Base-by-base conservation (phyloP, 495 filamentous ascomycete genomes). In the Xylaria telfairii region DNA sequence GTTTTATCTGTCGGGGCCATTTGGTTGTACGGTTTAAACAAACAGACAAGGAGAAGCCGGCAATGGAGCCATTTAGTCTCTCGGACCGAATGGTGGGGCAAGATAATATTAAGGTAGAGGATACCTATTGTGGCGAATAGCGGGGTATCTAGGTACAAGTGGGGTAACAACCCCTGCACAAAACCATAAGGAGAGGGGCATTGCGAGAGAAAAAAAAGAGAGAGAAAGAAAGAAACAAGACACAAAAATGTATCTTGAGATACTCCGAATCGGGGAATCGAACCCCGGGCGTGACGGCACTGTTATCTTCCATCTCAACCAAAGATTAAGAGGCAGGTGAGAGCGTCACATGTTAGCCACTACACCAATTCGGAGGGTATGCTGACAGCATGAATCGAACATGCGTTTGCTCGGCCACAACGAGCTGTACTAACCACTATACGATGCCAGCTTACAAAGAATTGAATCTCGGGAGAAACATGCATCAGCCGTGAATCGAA, bases 401-500 rank as follows among this genome's bases (percentile, higher is more conserved):
- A 57, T 57, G 53, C 53, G 53, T 57, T 57, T 57, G 53, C 53
- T 57, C 53, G 53, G 53, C 53, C 53, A 57, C 53, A 57, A 57
- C 53, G 53, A 57, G 53, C 53, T 57, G 53, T 57, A 57, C 53
- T 57, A 57, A 57, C 53, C 53, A 57, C 53, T 57, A 57, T 57
- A 57, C 53, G 53, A 57, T 34, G 53, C 53, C 53, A 57, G 53
- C 53, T 34, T n/a, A n/a, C n/a, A 17, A 54, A 30, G 24, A 54
- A 17, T 15, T 19, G n/a, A n/a, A n/a, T n/a, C n/a, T n/a, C n/a
- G n/a, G n/a, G n/a, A n/a, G n/a, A n/a, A n/a, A n/a, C 26, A 76
- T 82, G 81, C 81, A 78, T 79, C 77, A 82, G 80, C 81, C 81
- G 81, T 77, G 81, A 83, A 83, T 83, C 82, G 82, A 84, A 84